Evolutionary conservation across 1,284 basidiomycete genomes (phyloP).

Genomic region (Ganoderma lucidum): DNA sequence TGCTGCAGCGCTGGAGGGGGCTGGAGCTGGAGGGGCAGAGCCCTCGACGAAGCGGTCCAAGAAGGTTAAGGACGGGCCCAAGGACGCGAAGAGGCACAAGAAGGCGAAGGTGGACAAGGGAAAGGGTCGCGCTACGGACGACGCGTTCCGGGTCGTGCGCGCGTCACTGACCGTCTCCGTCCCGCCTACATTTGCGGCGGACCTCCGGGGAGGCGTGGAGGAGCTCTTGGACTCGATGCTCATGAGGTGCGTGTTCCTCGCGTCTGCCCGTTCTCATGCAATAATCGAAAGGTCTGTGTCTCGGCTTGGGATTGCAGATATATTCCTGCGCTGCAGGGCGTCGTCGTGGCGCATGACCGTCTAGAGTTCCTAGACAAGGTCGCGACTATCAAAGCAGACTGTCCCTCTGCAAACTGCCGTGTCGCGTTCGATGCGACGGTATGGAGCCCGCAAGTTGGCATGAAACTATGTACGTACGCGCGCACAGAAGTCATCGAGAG

Average conservation of each 20-base stretch:
- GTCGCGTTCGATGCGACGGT: slow-evolving; percentile 87
- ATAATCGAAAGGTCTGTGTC: slow-evolving; percentile 18
- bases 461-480: slow-evolving; percentile 75
- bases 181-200: slow-evolving; percentile 81
- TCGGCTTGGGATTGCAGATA: slow-evolving; percentile 64
- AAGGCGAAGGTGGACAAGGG: slow-evolving; percentile 47
- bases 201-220: slow-evolving; percentile 76
- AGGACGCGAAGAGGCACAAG: slow-evolving; percentile 43
- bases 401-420: slow-evolving; percentile 84
- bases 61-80: slow-evolving; percentile 38
- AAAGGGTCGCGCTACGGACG: slow-evolving; percentile 49
- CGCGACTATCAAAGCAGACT: slow-evolving; percentile 83
- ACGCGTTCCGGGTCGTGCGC: slow-evolving; percentile 73
- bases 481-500: too few relatives aligned
- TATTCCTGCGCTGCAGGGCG: slow-evolving; percentile 86
- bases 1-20: slow-evolving; percentile 37
- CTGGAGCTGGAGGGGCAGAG: slow-evolving; percentile 33
- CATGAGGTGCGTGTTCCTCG: slow-evolving; percentile 75
- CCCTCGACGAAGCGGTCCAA: slow-evolving; percentile 41
- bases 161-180: slow-evolving; percentile 81
- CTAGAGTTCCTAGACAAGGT: slow-evolving; percentile 73
- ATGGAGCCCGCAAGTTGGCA: slow-evolving; percentile 90
- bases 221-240: slow-evolving; percentile 94
- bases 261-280: neutral
- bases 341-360: slow-evolving; percentile 88